Evolutionary conservation across 2,329 filamentous ascomycete genomes (phyloP).

Genomic region (Alternaria burnsii): DNA sequence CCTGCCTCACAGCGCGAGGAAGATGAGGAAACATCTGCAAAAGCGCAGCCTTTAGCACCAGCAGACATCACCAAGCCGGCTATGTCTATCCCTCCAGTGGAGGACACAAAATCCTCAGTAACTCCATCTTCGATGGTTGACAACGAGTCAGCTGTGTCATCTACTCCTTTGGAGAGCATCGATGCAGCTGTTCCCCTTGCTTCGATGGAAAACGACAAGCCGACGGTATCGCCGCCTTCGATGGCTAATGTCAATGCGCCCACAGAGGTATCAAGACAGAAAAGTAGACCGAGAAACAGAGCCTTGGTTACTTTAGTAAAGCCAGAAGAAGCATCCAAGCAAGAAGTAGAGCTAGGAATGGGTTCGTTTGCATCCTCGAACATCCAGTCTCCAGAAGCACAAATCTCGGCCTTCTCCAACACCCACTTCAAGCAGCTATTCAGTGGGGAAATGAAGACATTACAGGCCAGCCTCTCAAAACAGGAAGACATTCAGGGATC

Average conservation of each 20-base stretch:
- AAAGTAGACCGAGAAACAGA: fast-evolving
- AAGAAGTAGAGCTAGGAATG: not conserved
- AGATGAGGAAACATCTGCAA: not conserved
- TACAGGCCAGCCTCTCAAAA: not conserved
- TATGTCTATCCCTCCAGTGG: not conserved
- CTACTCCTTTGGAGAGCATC: not conserved
- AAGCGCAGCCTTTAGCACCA: not conserved
- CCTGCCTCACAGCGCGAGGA: not conserved
- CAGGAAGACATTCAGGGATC: not conserved
- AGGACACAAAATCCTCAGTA: not conserved
- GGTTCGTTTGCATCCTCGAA: not conserved
- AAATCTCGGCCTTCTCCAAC: not conserved
- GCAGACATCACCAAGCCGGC: not conserved
- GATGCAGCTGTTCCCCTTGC: fast-evolving
- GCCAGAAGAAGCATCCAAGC: not conserved
- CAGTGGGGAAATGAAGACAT: not conserved
- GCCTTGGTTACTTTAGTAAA: not conserved
- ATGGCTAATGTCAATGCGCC: not conserved
- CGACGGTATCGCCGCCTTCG: not conserved
- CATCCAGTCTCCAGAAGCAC: not conserved
- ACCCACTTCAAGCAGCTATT: not conserved
- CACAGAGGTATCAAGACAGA: not conserved
- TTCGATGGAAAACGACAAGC: not conserved
- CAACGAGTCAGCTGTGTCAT: not conserved
- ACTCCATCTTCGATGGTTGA: too few species aligned